Conservation (phyloP, 176 grass and related monocot genomes). For the Aegilops tauschii region DNA sequence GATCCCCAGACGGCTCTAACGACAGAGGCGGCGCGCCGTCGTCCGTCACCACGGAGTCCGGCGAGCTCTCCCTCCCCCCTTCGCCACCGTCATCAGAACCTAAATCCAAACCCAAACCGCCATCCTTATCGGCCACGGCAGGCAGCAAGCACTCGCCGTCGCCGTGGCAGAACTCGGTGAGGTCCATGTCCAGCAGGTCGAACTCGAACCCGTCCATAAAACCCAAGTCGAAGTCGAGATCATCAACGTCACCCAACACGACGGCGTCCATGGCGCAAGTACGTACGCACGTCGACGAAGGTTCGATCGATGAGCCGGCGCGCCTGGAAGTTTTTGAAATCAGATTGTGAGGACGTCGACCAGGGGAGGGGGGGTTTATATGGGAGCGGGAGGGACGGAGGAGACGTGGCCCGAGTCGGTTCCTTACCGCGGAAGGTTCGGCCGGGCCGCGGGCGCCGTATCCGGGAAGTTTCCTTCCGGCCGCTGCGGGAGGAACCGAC, state of each 20-base stretch:
- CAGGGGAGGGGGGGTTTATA: not conserved
- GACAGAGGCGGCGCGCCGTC: not conserved
- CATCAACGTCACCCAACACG: not conserved
- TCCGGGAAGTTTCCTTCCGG: not conserved
- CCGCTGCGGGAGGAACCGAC: not conserved
- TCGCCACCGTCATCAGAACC: not conserved
- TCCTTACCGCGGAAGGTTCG: not conserved
- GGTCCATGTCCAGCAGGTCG: not conserved
- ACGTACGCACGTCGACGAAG: accelerated
- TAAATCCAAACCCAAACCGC: not conserved
- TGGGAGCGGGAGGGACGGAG: not conserved
- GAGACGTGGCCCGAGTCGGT: not conserved
- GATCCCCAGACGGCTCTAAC: not conserved
- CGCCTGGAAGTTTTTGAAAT: not conserved
- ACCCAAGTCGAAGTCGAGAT: not conserved
- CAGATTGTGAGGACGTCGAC: not conserved
- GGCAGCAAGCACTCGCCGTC: not conserved
- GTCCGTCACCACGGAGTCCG: not conserved
- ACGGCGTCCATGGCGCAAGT: not conserved
- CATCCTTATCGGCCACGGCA: not conserved
- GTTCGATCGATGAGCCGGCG: not conserved
- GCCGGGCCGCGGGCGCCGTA: not conserved
- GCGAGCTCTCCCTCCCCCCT: not conserved
- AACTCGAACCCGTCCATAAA: not conserved
- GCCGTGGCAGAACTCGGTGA: not conserved